Base-by-base conservation (phyloP, 805 yeast genomes). In the Vanderwaltozyma tropicalis region DNA sequence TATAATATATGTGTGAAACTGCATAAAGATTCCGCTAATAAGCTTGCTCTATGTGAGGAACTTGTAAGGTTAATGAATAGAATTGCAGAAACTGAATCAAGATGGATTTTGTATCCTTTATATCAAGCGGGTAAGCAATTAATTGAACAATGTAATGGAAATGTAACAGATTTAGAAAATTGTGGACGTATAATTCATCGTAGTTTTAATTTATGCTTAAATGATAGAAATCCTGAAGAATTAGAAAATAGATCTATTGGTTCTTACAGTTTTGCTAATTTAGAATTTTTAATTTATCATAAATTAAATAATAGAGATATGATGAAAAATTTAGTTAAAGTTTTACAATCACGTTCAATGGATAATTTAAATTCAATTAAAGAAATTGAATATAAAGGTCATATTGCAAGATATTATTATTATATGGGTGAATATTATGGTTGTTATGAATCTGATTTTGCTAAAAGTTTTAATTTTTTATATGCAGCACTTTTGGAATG, bases 281-380 rank as follows among this genome's bases (percentile, higher is more conserved):
- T 77, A 38, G 70, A 86, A 41, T 76, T 85, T 56, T 74, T 74
- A 47, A 67, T 81, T 18, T 86, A 84, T 59, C 76, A 78, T 63
- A 67, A 67, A 47, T 62, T 85, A 45, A 68, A 71, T 32, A 82
- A 81, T 50, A 64, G 72, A 28, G 86, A 85, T 47, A 68, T 85
- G 55, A 86, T 89, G 25, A 76, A 76, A 47, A 79, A 82, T 35
- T 67, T 85, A 43, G 78, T 82, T 41, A 78, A 77, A 53, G 94
- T 83, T 1, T 60, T 84, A 25, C 67, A 65, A 22, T 72, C 79
- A 12, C 31, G 41, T 15, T 5, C 21, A 3, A 30, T 38, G 38
- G 29, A 28, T 20, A 12, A 27, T 68, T 77, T 29, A 9, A 11
- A 12, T 1, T 11, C 18, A 3, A 5, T 11, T 3, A 36, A 32